Evolutionary conservation across 495 filamentous ascomycete species (phyloP), one percentile per base, ranked within the genome.

Genomic region (Achaetomiella virescens): DNA sequence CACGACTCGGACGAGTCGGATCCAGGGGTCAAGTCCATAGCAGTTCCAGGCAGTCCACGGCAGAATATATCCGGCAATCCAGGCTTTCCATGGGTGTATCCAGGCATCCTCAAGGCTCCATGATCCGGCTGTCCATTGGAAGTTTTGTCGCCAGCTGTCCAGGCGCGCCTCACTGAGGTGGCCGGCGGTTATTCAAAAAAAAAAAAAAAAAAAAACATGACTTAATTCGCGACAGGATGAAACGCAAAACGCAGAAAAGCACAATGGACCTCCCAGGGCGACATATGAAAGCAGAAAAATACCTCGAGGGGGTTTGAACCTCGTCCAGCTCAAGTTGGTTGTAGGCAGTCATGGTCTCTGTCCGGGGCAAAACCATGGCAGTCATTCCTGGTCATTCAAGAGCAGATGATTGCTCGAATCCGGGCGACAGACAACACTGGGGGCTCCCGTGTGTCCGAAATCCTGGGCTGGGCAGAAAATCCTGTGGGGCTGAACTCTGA

Each of bases 251-350:
- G 27, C 25, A 24, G 29, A 63, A n/a, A 66, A 66, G 55, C 63
- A 67, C 53, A 63, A 66, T 56, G 61, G 66, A 52, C 66, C 68
- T 69, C 66, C 68, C 59, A 63, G 58, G 37, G 27, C 9, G 61
- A 61, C 21, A 65, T 54, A 63, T 48, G 66, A 66, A 70, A 67
- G 48, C 57, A 67, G 54, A 47, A 69, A 70, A 72, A 76, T 77
- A 78, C 75, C 75, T 78, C 65, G 75, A 72, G 66, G 75, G 75
- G 63, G 74, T 75, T 65, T 76, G 74, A 66, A 77, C 74, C 67
- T 78, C 75, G 59, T 78, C 75, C 67, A 75, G 66, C 63, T 77
- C 75, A 65, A 70, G 55, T 61, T 73, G 70, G 54, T 69, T 76
- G 68, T 63, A 77, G 62, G 69, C 69, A 67, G 75, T 66, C 75